A percentile compares a stretch with the other conserved stretches of the same genome.
Conservation (phyloP, 257 asterid genomes). For the Salvia miltiorrhiza region DNA sequence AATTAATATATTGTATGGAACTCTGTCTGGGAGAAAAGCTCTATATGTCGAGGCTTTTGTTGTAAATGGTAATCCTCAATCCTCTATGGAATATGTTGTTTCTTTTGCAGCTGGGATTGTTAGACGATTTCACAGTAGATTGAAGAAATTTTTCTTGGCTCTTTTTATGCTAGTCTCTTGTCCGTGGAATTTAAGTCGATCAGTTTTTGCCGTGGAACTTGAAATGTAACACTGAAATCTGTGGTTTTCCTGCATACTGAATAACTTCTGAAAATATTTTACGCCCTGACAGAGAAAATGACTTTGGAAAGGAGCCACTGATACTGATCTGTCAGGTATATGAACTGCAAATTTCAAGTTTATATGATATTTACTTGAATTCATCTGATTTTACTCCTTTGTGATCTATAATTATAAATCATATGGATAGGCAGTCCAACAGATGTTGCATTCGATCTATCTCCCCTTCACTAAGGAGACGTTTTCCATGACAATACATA, state of each 20-base stretch:
- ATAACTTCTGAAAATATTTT: neutral
- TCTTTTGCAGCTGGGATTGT: neutral
- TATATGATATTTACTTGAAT: neutral
- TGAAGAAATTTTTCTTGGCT: neutral
- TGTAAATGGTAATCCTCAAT: conserved; percentile 17
- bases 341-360: neutral
- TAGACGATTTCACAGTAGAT: neutral
- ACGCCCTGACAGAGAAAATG: neutral
- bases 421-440: neutral
- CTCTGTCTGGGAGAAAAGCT: neutral
- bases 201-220: neutral
- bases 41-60: neutral
- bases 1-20: neutral
- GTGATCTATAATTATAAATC: neutral
- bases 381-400: neutral
- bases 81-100: neutral
- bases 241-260: neutral
- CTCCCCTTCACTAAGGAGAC: too few relatives aligned
- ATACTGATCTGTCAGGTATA: neutral
- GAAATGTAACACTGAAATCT: conserved; percentile 2
- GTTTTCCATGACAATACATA: too few relatives aligned
- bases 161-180: neutral
- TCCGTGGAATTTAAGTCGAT: too few relatives aligned
- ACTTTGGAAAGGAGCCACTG: neutral
- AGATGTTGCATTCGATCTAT: neutral